Evolutionary conservation across 2,329 filamentous ascomycete species (phyloP).

Genomic region (Verticillium nubilum): DNA sequence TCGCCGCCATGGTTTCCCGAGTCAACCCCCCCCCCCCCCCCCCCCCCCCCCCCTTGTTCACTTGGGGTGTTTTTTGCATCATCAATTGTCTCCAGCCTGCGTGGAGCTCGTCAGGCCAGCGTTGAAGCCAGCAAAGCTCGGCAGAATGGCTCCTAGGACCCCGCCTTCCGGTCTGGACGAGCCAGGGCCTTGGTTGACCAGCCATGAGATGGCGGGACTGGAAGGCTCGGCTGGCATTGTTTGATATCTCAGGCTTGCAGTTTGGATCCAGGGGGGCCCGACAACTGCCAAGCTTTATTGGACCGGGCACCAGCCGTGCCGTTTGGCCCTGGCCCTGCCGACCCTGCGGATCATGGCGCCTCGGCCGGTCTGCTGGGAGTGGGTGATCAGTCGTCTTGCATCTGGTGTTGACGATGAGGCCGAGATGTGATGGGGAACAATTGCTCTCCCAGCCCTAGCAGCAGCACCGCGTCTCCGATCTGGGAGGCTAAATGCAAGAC

Average conservation of each 20-base stretch:
- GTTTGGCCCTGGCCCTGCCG: conserved; percentile 6
- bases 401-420: conserved; percentile 1
- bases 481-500: not conserved
- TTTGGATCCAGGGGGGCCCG: conserved; percentile 8
- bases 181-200: conserved; percentile 5
- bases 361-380: conserved; percentile 9
- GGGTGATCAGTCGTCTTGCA: conserved; percentile 5
- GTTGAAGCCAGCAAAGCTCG: not conserved
- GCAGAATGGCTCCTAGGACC: not conserved
- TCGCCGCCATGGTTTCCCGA: not conserved
- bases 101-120: not conserved
- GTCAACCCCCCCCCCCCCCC: not conserved
- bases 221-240: not conserved
- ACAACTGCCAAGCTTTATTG: conserved; percentile 9
- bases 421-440: not conserved
- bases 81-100: not conserved
- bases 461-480: not conserved
- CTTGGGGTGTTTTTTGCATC: not conserved
- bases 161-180: conserved; percentile 1
- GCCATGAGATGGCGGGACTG: conserved; percentile 1
- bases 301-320: conserved; percentile 9
- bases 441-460: not conserved
- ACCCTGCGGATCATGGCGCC: conserved; percentile 9
- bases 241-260: conserved; percentile 2
- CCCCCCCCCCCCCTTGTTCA: not conserved